A percentile compares a stretch with the other conserved stretches of the same genome.
Evolutionary conservation across 176 grass and related monocot genomes (phyloP).

Genomic region (Oryza nivara): DNA sequence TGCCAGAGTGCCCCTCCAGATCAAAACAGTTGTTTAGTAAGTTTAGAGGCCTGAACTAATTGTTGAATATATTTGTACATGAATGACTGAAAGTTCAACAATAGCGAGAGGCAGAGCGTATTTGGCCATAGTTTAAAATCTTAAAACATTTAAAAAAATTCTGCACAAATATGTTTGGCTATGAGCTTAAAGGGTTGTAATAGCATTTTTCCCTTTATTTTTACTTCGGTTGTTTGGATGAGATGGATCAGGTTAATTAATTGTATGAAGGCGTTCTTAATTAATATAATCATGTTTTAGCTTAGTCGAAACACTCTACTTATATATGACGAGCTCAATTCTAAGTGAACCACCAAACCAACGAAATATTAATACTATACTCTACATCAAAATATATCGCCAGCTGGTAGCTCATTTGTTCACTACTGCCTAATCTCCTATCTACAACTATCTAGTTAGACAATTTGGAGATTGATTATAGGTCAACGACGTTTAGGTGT

Average conservation of each 20-base stretch:
- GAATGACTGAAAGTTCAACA: neutral
- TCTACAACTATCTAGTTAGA: no score
- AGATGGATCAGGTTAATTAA: neutral
- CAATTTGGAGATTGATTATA: neutral
- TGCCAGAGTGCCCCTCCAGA: no score
- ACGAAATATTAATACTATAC: neutral
- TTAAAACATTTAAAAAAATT: neutral
- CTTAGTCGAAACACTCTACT: neutral
- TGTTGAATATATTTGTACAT: neutral
- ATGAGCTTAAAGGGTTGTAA: neutral
- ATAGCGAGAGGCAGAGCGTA: neutral
- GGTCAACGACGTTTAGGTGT: neutral
- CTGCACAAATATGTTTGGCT: no score
- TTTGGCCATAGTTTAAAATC: neutral
- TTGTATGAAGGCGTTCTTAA: neutral
- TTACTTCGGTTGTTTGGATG: neutral
- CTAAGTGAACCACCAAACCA: neutral
- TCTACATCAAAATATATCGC: neutral
- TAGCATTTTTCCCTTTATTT: neutral
- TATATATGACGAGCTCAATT: neutral
- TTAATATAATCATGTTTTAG: neutral
- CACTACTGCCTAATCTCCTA: no score
- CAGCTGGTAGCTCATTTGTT: neutral
- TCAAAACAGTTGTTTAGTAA: no score
- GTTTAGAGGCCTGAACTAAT: no score